Base-by-base conservation (phyloP, 768 basidiomycete species). In the Lenzites betulinus region DNA sequence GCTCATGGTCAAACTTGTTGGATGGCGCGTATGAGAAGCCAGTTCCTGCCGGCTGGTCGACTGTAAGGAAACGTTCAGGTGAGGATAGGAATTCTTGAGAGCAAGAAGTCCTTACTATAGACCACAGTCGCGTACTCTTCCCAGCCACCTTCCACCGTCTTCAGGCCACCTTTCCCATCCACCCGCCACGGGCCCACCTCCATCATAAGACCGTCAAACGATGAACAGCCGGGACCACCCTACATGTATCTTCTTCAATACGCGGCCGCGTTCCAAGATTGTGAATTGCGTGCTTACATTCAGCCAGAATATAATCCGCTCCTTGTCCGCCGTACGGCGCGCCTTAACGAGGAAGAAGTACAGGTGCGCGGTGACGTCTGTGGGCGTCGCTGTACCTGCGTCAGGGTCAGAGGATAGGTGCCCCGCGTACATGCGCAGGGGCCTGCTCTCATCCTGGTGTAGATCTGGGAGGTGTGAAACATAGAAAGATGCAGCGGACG, bases 161-260 rank as follows among this genome's bases (percentile, higher is more conserved):
- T 83, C 62, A 95, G 82, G 3, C 88, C 83, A 56, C 90, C 87
- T 16, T 85, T 77, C 53, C 85, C 82, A 67, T 93, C 89, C 74
- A 88, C 75, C 64, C 83, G 83, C 85, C 93, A 96, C 4, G 96
- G 95, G 0, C 96, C 96, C n/a, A 95, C 81, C 68, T 98, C 96
- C 93, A 98, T 95, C 89, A 98, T 90, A 18, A 95, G 81, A 2
- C 96, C 96, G 67, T 98, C 96, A 70, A 98, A 98, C 1, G 92
- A 94, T 0, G 95, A 97, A 73, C 97, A 98, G 28, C 97, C 97
- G 20, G 96, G 96, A 1, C 96, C 96, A 20, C 94, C 95, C 93
- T 95, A 66, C 20, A 46, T 12, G 42, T 51, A 38, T 33, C 22
- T 22, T 51, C 11, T 2, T 60, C n/a, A 54, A 39, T 38, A 54